These are phyloP conservation scores for Beauveria sp. DNA, from an alignment of 2,329 filamentous ascomycete genomes.

Conservation along the genomic window DNA sequence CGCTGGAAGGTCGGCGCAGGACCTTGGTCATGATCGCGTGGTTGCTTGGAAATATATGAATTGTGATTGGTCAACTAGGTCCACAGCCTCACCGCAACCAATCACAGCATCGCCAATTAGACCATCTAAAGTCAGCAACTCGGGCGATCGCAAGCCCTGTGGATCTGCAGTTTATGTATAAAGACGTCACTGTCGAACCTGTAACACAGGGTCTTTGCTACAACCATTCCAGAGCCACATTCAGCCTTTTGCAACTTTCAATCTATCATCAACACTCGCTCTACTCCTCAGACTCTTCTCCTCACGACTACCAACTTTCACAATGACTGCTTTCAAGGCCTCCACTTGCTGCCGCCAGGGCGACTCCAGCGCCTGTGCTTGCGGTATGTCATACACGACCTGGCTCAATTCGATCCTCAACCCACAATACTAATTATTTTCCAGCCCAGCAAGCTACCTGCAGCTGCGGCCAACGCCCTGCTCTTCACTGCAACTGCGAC, in stretches of 20 bases:
- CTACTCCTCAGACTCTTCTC: neutral
- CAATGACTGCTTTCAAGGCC: constrained; percentile 21
- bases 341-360: constrained; percentile 52
- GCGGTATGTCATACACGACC: constrained; percentile 37
- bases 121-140: neutral
- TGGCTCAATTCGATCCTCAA: neutral
- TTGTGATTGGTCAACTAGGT: neutral
- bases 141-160: neutral
- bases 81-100: neutral
- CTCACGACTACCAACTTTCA: neutral
- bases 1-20: neutral
- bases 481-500: constrained; percentile 78
- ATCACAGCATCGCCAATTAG: neutral
- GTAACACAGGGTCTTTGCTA: neutral
- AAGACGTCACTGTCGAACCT: constrained; percentile 8
- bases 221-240: neutral
- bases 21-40: neutral
- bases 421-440: neutral
- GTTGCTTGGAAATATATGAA: constrained; percentile 3
- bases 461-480: constrained; percentile 83
- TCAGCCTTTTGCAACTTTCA: neutral
- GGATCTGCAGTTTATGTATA: constrained; percentile 8
- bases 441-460: constrained; percentile 61
- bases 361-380: constrained; percentile 41
- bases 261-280: neutral